A percentile compares a stretch with the other conserved stretches of the same genome.
phyloP scores from a whole-genome alignment of 1,139 yeast species.

The Taphrina wiesneri region DNA sequence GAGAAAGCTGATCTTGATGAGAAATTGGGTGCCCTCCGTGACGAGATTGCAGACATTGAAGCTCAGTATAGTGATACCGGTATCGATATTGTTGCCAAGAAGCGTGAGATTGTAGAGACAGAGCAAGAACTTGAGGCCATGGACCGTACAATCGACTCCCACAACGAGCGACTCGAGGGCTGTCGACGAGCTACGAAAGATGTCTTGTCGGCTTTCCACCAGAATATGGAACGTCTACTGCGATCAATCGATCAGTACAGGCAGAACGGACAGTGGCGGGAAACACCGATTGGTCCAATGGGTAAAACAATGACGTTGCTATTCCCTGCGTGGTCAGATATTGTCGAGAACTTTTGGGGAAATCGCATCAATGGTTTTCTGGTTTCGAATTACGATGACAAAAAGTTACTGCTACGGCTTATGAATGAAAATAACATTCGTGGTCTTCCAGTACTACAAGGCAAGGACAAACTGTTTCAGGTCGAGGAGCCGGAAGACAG shows the following conservation, averaged over 20 bases:
- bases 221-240: constrained; percentile 50
- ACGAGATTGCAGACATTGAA: constrained; percentile 28
- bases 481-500: constrained; percentile 47
- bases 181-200: constrained; percentile 40
- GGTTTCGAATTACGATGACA: constrained; percentile 66
- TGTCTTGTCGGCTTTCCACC: constrained; percentile 53
- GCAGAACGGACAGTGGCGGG: constrained; percentile 47
- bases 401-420: constrained; percentile 52
- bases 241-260: constrained; percentile 48
- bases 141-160: constrained; percentile 39
- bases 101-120: constrained; percentile 41
- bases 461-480: constrained; percentile 50
- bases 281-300: constrained; percentile 77
- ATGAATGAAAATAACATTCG: constrained; percentile 45
- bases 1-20: constrained; percentile 42
- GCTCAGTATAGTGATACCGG: constrained; percentile 40
- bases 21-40: constrained; percentile 40
- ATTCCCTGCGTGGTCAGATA: constrained; percentile 60
- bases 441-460: constrained; percentile 15
- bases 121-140: constrained; percentile 43
- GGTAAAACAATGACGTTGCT: constrained; percentile 66
- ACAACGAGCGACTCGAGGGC: constrained; percentile 38
- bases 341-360: constrained; percentile 59
- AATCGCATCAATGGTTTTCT: constrained; percentile 62
- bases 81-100: constrained; percentile 41